Evolutionary conservation across 2,329 filamentous ascomycete genomes (phyloP).

Genomic region (Monilinia vaccinii-corymbosi): DNA sequence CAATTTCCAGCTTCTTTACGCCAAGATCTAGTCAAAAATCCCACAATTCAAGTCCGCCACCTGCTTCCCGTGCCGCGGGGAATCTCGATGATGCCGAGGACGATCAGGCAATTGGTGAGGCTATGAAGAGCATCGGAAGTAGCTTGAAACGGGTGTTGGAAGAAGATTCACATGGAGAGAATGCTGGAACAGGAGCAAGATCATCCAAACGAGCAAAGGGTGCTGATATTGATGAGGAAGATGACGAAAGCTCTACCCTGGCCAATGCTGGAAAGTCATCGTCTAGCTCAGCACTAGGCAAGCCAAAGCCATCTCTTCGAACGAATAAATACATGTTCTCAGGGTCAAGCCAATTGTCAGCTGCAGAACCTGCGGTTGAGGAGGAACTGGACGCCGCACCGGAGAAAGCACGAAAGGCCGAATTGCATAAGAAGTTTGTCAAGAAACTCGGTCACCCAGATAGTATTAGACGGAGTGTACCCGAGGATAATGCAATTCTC

Average conservation of each 20-base stretch:
- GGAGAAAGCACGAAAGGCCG: conserved; percentile 52
- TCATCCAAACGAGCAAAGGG: conserved; percentile 39
- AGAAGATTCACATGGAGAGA: conserved; percentile 38
- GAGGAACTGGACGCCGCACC: conserved; percentile 37
- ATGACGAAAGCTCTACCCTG: conserved; percentile 33
- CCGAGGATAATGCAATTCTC: conserved; percentile 41
- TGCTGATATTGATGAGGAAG: conserved; percentile 28
- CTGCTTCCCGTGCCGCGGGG: conserved; percentile 13
- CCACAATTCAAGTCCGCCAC: conserved; percentile 27
- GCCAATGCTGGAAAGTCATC: no score
- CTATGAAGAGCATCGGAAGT: conserved; percentile 14
- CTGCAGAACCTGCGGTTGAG: conserved; percentile 23
- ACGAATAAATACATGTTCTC: conserved; percentile 46
- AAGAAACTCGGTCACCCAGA: conserved; percentile 84
- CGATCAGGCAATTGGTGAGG: conserved; percentile 16
- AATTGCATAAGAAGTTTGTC: conserved; percentile 75
- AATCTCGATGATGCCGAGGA: conserved; percentile 26
- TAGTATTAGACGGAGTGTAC: conserved; percentile 52
- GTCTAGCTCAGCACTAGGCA: no score
- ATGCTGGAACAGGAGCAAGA: conserved; percentile 32
- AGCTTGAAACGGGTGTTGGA: conserved; percentile 42
- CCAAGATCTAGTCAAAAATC: conserved; percentile 34
- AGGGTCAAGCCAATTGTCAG: conserved; percentile 28
- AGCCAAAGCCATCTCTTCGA: conserved; percentile 32
- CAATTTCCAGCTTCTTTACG: conserved; percentile 80